Conservation (phyloP, 345 rosid species). For the Camelina hispida region DNA sequence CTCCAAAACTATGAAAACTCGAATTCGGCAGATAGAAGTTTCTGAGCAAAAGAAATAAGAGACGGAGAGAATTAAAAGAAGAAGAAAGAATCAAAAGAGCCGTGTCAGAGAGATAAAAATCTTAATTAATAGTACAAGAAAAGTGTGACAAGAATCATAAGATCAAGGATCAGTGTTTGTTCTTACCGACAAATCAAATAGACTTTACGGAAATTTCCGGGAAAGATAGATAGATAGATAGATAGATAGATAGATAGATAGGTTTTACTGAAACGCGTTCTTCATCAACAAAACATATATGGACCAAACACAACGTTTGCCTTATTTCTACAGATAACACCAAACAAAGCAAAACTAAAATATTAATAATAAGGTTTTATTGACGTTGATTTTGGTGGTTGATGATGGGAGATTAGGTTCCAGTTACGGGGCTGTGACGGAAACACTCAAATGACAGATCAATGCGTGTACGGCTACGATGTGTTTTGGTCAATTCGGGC, state of each 20-base stretch:
- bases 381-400: conserved; percentile 38
- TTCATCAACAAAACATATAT: conserved; percentile 8
- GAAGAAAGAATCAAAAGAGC: background rate
- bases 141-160: background rate
- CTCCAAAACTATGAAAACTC: conserved; percentile 11
- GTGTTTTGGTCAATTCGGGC: background rate
- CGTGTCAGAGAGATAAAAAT: background rate
- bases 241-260: conserved; percentile 4
- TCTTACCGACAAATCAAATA: conserved; percentile 26
- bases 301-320: conserved; percentile 31
- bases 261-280: conserved; percentile 20
- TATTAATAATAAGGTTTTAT: background rate
- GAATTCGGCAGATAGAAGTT: conserved; percentile 25
- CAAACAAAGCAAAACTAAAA: background rate
- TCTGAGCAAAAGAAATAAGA: conserved; percentile 21
- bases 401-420: conserved; percentile 19
- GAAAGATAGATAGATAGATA: conserved; percentile 36
- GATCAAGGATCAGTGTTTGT: conserved; percentile 22
- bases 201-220: conserved; percentile 23
- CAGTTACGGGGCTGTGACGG: conserved; percentile 38
- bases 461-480: conserved; percentile 32
- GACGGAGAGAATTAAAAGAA: background rate
- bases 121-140: background rate
- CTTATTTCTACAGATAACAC: background rate
- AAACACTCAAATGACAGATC: conserved; percentile 11